Conservation (phyloP, 345 rosid genomes). For the Balakata baccata region DNA sequence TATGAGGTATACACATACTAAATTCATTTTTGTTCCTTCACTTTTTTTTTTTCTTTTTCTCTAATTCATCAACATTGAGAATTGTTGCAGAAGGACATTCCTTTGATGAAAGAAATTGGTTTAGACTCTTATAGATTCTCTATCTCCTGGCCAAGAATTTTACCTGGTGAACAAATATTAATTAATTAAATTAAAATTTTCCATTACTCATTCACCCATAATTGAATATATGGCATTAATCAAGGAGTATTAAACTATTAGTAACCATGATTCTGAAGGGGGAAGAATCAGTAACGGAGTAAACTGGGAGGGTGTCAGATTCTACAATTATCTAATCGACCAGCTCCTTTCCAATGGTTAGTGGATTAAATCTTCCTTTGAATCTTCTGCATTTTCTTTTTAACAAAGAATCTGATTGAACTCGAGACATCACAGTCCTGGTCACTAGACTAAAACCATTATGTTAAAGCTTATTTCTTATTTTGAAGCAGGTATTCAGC, state of each 20-base stretch:
- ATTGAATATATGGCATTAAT: background rate
- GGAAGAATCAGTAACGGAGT: constrained; percentile 21
- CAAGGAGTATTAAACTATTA: background rate
- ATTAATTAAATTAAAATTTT: background rate
- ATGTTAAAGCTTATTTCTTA: no score
- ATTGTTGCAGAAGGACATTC: constrained; percentile 23
- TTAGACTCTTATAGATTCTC: constrained; percentile 26
- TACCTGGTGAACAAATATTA: constrained; percentile 9
- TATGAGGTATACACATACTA: constrained; percentile 9
- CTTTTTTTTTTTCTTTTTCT: background rate
- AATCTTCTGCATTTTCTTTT: background rate
- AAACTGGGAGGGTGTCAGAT: constrained; percentile 18
- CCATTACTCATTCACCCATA: background rate
- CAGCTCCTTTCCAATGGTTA: constrained; percentile 23
- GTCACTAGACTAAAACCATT: no score
- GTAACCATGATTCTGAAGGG: background rate
- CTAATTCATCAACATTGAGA: background rate
- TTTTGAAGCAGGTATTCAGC: constrained; percentile 14
- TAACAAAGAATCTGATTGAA: no score
- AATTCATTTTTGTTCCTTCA: no score
- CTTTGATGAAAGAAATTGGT: constrained; percentile 20
- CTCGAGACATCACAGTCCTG: no score
- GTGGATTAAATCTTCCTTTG: background rate
- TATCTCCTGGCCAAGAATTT: constrained; percentile 22
- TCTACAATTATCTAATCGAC: constrained; percentile 25